Conservation (phyloP, 2,329 filamentous ascomycete genomes). For the Fusarium odoratissimum region DNA sequence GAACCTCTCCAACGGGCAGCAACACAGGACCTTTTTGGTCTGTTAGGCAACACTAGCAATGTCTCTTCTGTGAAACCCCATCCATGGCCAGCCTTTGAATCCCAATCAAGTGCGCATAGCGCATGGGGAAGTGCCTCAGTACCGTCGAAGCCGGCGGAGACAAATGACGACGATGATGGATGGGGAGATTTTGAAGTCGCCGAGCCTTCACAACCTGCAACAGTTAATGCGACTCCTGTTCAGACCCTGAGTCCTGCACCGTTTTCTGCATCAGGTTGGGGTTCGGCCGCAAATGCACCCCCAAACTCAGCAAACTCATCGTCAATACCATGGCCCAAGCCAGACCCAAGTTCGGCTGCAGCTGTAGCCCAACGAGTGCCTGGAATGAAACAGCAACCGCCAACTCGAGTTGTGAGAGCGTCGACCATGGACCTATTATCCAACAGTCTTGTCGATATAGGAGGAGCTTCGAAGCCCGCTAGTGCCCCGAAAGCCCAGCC, state of each 20-base stretch:
- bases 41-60: constrained; percentile 35
- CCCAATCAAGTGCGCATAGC: constrained; percentile 34
- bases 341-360: constrained; percentile 9
- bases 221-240: constrained; percentile 27
- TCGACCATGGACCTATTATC: constrained; percentile 65
- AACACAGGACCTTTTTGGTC: constrained; percentile 46
- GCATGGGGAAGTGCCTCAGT: constrained; percentile 32
- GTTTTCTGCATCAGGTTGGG: constrained; percentile 29
- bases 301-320: constrained; percentile 23
- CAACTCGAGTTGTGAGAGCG: constrained; percentile 54
- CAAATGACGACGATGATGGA: constrained; percentile 67
- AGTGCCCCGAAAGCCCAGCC: constrained; percentile 9
- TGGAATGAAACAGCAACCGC: constrained; percentile 17
- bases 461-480: constrained; percentile 7
- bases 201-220: constrained; percentile 44
- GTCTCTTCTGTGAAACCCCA: constrained; percentile 29
- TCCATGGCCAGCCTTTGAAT: constrained; percentile 49
- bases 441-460: constrained; percentile 62
- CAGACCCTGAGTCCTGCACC: constrained; percentile 5
- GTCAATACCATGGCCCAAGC: constrained; percentile 35
- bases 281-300: constrained; percentile 5
- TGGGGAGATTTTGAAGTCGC: constrained; percentile 77
- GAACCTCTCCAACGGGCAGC: constrained; percentile 25
- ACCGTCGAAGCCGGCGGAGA: constrained; percentile 31
- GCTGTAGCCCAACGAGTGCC: constrained; percentile 11